phyloP scores from a whole-genome alignment of 768 basidiomycete genomes.

The Lactarius trivialis region DNA sequence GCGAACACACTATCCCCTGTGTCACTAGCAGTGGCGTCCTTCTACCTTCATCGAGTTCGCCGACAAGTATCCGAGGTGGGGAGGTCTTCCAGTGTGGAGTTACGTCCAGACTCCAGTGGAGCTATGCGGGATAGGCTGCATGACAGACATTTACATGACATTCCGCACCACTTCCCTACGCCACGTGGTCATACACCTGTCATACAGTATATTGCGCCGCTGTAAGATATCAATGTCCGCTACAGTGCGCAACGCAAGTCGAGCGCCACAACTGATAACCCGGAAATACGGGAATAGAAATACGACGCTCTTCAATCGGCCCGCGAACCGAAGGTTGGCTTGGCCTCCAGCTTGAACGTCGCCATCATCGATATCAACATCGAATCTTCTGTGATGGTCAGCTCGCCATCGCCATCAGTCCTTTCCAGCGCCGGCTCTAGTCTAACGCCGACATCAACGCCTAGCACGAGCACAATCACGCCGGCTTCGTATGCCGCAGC shows the following conservation, averaged over 20 bases:
- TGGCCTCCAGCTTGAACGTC: not conserved
- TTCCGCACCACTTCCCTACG: not conserved
- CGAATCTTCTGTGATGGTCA: not conserved
- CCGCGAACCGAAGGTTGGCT: not conserved
- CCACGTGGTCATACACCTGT: not conserved
- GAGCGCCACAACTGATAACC: not conserved
- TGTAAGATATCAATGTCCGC: not conserved
- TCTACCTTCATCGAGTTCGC: not conserved
- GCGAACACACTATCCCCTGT: not conserved
- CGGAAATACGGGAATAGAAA: not conserved
- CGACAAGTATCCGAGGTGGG: not conserved
- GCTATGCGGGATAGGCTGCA: not conserved
- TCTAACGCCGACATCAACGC: conserved; percentile 16
- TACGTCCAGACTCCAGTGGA: too few species aligned
- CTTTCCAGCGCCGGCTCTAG: conserved; percentile 15
- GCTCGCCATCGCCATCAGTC: conserved; percentile 16
- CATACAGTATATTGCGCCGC: not conserved
- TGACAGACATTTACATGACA: not conserved
- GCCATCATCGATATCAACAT: not conserved
- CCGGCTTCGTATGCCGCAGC: conserved; percentile 18
- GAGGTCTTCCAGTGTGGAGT: not conserved
- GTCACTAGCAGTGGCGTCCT: not conserved
- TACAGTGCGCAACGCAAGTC: not conserved
- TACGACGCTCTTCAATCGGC: not conserved
- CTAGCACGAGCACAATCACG: conserved; percentile 19